Percentiles rank a stretch among this genome's conserved stretches.
phyloP scores from a whole-genome alignment of 495 filamentous ascomycete species.

The Friedmanniomyces endolithicus region DNA sequence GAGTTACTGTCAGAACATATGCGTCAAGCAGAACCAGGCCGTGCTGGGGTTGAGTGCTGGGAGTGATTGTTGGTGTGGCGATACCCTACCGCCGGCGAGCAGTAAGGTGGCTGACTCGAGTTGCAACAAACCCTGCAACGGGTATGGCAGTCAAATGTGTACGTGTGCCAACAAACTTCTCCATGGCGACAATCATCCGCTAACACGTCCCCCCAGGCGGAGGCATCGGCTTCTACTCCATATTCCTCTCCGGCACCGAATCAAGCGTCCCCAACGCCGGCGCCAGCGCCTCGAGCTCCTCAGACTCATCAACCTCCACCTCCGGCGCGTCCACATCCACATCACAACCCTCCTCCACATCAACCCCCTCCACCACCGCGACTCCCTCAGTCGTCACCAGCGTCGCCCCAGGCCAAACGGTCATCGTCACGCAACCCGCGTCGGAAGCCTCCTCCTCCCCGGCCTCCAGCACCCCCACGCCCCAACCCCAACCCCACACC shows the following conservation, averaged over 20 bases:
- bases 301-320: constrained; percentile 19
- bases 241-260: constrained; percentile 42
- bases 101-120: constrained; percentile 35
- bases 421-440: constrained; percentile 9
- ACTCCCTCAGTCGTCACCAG: constrained; percentile 16
- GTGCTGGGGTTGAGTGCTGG: constrained; percentile 34
- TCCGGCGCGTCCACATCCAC: constrained; percentile 22
- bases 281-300: background rate
- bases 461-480: background rate
- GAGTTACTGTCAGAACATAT: constrained; percentile 34
- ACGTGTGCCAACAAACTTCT: constrained; percentile 27
- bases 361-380: constrained; percentile 15
- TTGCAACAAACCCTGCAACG: constrained; percentile 48
- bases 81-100: constrained; percentile 39
- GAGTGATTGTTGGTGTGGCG: constrained; percentile 50
- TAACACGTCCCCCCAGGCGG: constrained; percentile 40
- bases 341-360: constrained; percentile 18
- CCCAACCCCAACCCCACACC: constrained; percentile 24
- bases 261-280: constrained; percentile 6
- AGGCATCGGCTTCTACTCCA: constrained; percentile 32
- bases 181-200: constrained; percentile 1
- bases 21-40: constrained; percentile 22
- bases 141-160: constrained; percentile 45
- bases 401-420: constrained; percentile 9
- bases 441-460: background rate